Conservation (phyloP, 306 rosid genomes). For the Fragaria vesca region DNA sequence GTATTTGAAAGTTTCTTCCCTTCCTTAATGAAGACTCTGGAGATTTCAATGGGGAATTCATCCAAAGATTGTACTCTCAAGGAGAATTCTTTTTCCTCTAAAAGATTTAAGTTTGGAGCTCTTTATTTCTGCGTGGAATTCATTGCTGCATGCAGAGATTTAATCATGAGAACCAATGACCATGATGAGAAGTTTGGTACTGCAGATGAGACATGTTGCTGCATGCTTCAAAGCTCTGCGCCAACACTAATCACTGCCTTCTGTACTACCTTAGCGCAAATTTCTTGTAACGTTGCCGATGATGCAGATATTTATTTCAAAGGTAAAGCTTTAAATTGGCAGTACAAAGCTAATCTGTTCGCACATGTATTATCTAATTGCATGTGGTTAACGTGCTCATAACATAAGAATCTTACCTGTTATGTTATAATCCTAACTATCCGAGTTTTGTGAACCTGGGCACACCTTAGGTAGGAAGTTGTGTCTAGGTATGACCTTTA, state of each 20-base stretch:
- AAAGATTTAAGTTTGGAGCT: slow-evolving; percentile 56
- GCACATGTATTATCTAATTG: background rate
- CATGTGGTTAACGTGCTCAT: slow-evolving; percentile 4
- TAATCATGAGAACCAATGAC: slow-evolving; percentile 43
- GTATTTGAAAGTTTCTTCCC: slow-evolving; percentile 62
- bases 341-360: slow-evolving; percentile 1
- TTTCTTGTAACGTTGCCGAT: slow-evolving; percentile 30
- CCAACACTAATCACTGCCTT: slow-evolving; percentile 51
- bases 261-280: slow-evolving; percentile 47
- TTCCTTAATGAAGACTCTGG: slow-evolving; percentile 49
- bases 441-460: background rate
- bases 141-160: slow-evolving; percentile 61
- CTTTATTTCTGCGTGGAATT: slow-evolving; percentile 80
- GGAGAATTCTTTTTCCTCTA: slow-evolving; percentile 26
- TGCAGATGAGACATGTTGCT: slow-evolving; percentile 43
- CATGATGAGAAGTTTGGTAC: slow-evolving; percentile 27
- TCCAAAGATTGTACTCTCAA: slow-evolving; percentile 32
- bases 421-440: background rate
- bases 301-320: slow-evolving; percentile 59
- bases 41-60: slow-evolving; percentile 34
- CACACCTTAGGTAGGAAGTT: background rate
- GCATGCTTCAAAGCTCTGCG: slow-evolving; percentile 52
- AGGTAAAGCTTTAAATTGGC: slow-evolving; percentile 52
- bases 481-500: background rate
- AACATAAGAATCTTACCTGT: background rate